Evolutionary conservation across 345 rosid genomes (phyloP), one percentile per base, ranked within the genome.

Genomic region (Gossypium thurberi): DNA sequence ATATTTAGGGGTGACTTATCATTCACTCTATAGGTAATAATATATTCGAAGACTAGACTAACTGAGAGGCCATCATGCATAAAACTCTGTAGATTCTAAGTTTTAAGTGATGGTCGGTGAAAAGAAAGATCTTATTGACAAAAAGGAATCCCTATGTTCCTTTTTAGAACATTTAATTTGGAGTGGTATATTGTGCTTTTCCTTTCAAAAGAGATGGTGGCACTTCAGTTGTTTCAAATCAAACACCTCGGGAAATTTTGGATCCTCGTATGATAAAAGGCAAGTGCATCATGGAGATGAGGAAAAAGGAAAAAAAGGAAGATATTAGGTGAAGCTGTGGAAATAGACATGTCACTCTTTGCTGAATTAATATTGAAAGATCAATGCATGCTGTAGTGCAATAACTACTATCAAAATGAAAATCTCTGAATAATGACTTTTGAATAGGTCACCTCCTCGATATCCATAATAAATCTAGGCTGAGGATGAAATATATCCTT

Each of bases 251-350:
- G 52, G 10, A 68, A 70, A 44, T 3, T 2, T 71, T 43, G 23
- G 63, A 58, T 28, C 20, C 63, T 67, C 50, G 77, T 55, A 65
- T 10, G 51, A 18, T 18, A 62, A 28, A 61, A 61, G 77, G 48
- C 71, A 73, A 73, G 79, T 72, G 21, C 46, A 60, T 70, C 42
- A 60, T 11, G 55, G 7, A 60, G 43, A 59, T 15, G 44, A 33
- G 58, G 46, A 25, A 72, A 47, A 59, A 12, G 57, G n/a, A 18
- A 18, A 15, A 28, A 15, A 73, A 10, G 8, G 21, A 47, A 28
- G 59, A 40, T n/a, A 62, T 50, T 74, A 42, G 82, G 77, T 73
- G 75, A 66, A 78, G 6, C 25, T 23, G 62, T 71, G 73, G 67
- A 74, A 52, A 47, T 13, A 13, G 65, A 40, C 74, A 8, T 12